Percentiles rank a stretch among this genome's conserved stretches.
These are phyloP conservation scores for Paracamarosporium sp. DNA, from an alignment of 2,329 filamentous ascomycete species.

Conservation along the genomic window DNA sequence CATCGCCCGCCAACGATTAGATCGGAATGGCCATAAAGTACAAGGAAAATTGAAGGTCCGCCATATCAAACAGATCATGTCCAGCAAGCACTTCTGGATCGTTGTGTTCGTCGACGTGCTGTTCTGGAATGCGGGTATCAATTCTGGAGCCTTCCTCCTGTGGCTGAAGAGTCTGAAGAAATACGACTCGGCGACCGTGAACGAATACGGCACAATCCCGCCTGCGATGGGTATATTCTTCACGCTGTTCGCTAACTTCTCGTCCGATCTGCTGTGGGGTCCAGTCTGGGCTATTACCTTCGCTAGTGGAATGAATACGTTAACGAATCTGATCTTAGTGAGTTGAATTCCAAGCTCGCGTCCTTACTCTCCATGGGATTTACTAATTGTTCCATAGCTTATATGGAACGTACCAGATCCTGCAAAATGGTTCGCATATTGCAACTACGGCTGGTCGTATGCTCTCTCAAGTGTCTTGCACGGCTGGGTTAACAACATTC, in stretches of 20 bases:
- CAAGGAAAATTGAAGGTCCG: constrained; percentile 25
- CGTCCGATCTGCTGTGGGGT: constrained; percentile 60
- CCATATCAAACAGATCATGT: constrained; percentile 32
- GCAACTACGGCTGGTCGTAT: constrained; percentile 57
- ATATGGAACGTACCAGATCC: constrained; percentile 64
- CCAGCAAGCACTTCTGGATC: constrained; percentile 57
- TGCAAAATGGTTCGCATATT: constrained; percentile 62
- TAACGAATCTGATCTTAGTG: not conserved
- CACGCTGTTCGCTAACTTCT: constrained; percentile 61
- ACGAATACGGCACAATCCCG: constrained; percentile 60
- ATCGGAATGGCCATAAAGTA: constrained; percentile 50
- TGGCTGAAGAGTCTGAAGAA: constrained; percentile 64
- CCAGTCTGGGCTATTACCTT: constrained; percentile 64
- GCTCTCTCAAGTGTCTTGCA: constrained; percentile 63
- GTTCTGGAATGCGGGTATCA: constrained; percentile 63
- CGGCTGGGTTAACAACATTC: constrained; percentile 62
- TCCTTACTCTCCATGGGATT: constrained; percentile 47
- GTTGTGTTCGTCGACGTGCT: constrained; percentile 60
- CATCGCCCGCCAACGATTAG: constrained; percentile 54
- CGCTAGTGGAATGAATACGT: constrained; percentile 25
- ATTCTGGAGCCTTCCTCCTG: constrained; percentile 61
- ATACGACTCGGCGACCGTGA: constrained; percentile 56
- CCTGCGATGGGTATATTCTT: constrained; percentile 65
- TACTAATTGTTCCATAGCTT: constrained; percentile 52
- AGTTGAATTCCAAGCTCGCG: constrained; percentile 50